Evolutionary conservation across 1,284 basidiomycete species (phyloP).

Genomic region (Microbotryum lychnidis-dioicae): DNA sequence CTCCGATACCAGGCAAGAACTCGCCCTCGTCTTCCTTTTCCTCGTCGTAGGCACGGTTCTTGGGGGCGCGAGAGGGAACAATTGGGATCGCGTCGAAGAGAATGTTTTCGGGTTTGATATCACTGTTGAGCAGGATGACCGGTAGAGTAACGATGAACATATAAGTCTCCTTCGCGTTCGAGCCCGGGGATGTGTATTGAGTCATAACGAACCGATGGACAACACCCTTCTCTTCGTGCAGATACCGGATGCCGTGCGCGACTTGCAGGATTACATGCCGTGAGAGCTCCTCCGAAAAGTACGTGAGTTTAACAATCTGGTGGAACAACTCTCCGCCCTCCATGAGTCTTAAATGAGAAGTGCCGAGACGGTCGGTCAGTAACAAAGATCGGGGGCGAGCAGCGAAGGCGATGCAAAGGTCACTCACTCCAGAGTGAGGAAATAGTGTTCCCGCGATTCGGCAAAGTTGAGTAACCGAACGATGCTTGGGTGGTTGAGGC

Average conservation of each 20-base stretch:
- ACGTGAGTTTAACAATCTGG: constrained; percentile 98
- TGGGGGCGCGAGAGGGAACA: constrained; percentile 69
- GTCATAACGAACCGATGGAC: constrained; percentile 65
- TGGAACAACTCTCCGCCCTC: constrained; percentile 98
- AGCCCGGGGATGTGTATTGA: too few species aligned
- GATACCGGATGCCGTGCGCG: constrained; percentile 85
- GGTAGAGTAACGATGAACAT: not conserved
- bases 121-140: constrained; percentile 42
- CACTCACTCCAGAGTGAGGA: constrained; percentile 69
- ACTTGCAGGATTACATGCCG: constrained; percentile 97
- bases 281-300: constrained; percentile 90
- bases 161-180: not conserved
- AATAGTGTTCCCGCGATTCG: constrained; percentile 89
- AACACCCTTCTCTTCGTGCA: constrained; percentile 96
- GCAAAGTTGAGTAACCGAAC: constrained; percentile 82
- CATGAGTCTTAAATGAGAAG: constrained; percentile 56
- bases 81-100: constrained; percentile 92
- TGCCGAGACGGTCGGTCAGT: constrained; percentile 1
- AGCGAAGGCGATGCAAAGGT: not conserved
- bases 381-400: not conserved
- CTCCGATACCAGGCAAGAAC: constrained; percentile 81
- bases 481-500: constrained; percentile 78
- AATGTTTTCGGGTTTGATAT: constrained; percentile 98
- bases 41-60: constrained; percentile 86
- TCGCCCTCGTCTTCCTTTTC: constrained; percentile 99